These are phyloP conservation scores for Rhodotorula sp. DNA, from an alignment of 1,284 basidiomycete genomes.

Conservation along the genomic window DNA sequence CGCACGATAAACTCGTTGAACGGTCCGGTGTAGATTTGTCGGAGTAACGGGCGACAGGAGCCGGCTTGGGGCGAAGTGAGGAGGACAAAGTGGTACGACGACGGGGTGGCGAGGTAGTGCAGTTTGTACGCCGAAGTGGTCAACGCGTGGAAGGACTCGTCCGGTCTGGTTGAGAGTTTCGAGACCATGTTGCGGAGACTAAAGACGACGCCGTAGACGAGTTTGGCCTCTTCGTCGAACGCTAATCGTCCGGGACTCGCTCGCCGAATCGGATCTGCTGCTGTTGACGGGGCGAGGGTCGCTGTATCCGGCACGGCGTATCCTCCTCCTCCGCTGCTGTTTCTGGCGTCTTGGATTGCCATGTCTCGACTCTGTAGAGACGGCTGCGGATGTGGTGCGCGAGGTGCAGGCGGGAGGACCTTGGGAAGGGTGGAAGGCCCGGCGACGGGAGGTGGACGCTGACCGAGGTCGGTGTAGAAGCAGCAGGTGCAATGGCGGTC, in stretches of 20 bases:
- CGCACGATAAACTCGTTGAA: constrained; percentile 91
- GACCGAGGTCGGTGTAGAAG: constrained; percentile 28
- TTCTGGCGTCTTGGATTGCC: constrained; percentile 44
- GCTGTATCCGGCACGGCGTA: constrained; percentile 62
- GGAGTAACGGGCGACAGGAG: constrained; percentile 71
- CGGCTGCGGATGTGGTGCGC: constrained; percentile 42
- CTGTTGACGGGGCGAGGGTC: neutral
- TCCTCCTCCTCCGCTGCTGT: constrained; percentile 59
- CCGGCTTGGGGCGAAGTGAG: constrained; percentile 57
- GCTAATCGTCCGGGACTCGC: constrained; percentile 57
- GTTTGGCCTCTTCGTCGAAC: constrained; percentile 96
- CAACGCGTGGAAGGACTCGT: constrained; percentile 80
- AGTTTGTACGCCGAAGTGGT: constrained; percentile 89
- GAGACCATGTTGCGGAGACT: constrained; percentile 92
- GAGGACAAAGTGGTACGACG: constrained; percentile 93
- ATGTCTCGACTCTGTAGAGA: too few species aligned
- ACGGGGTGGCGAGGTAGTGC: constrained; percentile 86
- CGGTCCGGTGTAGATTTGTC: constrained; percentile 85
- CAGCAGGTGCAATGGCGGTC: constrained; percentile 56
- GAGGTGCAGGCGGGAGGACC: constrained; percentile 51
- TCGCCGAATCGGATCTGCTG: neutral
- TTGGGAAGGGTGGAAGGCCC: constrained; percentile 60
- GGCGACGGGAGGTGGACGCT: constrained; percentile 55
- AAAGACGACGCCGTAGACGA: constrained; percentile 93
- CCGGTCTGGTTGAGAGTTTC: constrained; percentile 74